Percentiles rank a stretch among this genome's conserved stretches.
Evolutionary conservation across 805 yeast species (phyloP).

Genomic region (Sungouiozyma ichnusensis): DNA sequence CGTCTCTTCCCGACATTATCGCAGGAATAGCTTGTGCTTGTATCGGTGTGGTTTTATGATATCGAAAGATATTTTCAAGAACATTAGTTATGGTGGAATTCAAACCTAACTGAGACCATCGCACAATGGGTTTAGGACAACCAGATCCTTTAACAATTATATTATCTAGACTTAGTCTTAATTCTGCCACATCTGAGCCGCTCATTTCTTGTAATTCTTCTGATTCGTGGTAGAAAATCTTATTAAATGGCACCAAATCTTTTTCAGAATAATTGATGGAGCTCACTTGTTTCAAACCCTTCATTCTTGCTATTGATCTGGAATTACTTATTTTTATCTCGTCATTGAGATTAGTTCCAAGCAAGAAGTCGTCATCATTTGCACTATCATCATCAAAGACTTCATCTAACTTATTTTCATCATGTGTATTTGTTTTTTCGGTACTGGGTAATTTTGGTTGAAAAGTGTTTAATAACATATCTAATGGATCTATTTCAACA

Average conservation of each 20-base stretch:
- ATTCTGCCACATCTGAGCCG: slow-evolving; percentile 43
- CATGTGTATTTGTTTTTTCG: not conserved
- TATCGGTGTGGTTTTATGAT: slow-evolving; percentile 66
- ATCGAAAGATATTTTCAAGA: slow-evolving; percentile 41
- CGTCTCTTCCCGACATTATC: slow-evolving; percentile 80
- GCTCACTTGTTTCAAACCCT: slow-evolving; percentile 30
- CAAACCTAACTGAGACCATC: slow-evolving; percentile 78
- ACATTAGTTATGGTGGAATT: slow-evolving; percentile 47
- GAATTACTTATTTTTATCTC: slow-evolving; percentile 21
- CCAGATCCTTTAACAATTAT: slow-evolving; percentile 51
- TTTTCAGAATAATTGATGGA: slow-evolving; percentile 20
- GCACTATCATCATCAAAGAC: slow-evolving; percentile 13
- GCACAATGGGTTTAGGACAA: slow-evolving; percentile 54
- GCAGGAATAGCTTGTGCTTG: slow-evolving; percentile 89
- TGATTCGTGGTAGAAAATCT: slow-evolving; percentile 53
- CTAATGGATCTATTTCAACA: slow-evolving; percentile 36
- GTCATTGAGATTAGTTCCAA: slow-evolving; percentile 28
- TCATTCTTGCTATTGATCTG: slow-evolving; percentile 26
- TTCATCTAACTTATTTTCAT: slow-evolving; percentile 11
- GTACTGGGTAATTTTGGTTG: slow-evolving; percentile 1
- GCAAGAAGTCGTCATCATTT: slow-evolving; percentile 16
- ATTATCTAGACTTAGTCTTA: slow-evolving; percentile 49
- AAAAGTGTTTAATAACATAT: slow-evolving; percentile 33
- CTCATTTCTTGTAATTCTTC: slow-evolving; percentile 39
- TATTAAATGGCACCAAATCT: slow-evolving; percentile 45